Base-by-base conservation (phyloP, 176 grass and related monocot species). In the Thinopyrum elongatum region DNA sequence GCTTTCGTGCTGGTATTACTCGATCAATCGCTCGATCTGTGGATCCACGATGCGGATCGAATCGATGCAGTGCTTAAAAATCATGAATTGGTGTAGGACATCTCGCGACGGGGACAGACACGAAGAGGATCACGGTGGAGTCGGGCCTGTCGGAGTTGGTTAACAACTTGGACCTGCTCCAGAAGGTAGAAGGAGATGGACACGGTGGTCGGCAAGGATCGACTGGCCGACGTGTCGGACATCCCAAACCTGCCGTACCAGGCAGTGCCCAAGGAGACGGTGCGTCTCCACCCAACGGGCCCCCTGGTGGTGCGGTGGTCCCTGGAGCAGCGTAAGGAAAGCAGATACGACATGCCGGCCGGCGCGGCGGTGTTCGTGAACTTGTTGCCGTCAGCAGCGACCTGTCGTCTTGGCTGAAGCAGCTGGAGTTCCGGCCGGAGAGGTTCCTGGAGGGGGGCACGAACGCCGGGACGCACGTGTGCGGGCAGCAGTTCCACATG, bases 401-500 rank as follows among this genome's bases (percentile, higher is more conserved):
- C 86, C 30, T 31, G 30, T 31, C 30, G 30, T 31, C 30, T 31
- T 31, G 30, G 30, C 4, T 80, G 0, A 81, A 93, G 29, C 88
- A 88, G 22, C 68, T 85, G 6, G 81, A 47, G 83, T 95, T 95
- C 88, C 86, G 88, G 63, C 91, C 91, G 0, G 89, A 93, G 51
- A 12, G 89, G 72, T 92, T 92, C 76, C 2, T 87, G 38, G 44
- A 25, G 16, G 83, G 46, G 0, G 73, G 6, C 12, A 53, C 47
- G 35, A 35, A 36, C 36, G 64, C 58, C 0, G 83, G 78, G 12
- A 17, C 34, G 31, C 87, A 97, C 16, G 82, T 94, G 78, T 85
- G 79, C 58, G 94, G 92, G 55, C 82, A 85, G 87, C 85, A 97
- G 79, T 97, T 94, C 75, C 89, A 92, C 47, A 63, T 94, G 35